Conservation (phyloP, 371 early-diverging fungal genomes). For the Mortierella sp. region DNA sequence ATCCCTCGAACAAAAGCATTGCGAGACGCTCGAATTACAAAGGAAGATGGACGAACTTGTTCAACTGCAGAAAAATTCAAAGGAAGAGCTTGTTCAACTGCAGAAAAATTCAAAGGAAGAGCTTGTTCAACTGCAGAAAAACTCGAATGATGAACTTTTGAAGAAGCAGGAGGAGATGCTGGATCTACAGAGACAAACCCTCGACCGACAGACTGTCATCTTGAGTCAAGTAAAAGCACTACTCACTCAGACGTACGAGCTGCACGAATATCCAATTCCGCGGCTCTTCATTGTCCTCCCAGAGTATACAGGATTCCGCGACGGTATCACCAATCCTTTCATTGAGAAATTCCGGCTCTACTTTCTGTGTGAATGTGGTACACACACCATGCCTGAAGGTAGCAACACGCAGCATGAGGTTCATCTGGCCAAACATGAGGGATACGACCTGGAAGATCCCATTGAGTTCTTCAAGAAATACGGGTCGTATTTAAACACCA, state of each 20-base stretch:
- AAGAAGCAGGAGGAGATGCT: no score
- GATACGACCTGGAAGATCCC: constrained; percentile 12
- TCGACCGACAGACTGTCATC: constrained; percentile 3
- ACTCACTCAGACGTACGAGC: constrained; percentile 13
- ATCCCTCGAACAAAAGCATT: no score
- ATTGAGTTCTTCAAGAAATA: constrained; percentile 17
- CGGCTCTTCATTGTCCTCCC: constrained; percentile 25
- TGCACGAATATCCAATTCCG: constrained; percentile 25
- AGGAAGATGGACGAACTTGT: no score
- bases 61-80: no score
- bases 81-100: no score
- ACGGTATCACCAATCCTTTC: background rate
- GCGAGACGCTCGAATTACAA: no score
- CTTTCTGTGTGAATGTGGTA: constrained; percentile 9
- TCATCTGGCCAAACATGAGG: constrained; percentile 21
- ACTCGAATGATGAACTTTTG: no score
- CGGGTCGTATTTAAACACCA: constrained; percentile 5
- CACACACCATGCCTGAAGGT: constrained; percentile 8
- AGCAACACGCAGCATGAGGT: constrained; percentile 8
- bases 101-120: no score
- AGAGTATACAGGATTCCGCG: background rate
- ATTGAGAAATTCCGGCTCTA: constrained; percentile 8
- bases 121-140: no score
- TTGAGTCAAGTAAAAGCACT: constrained; percentile 10
- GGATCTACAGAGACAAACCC: no score